These are phyloP conservation scores for Peronospora destructor DNA, from an alignment of 352 stramenopile species.

Conservation along the genomic window DNA sequence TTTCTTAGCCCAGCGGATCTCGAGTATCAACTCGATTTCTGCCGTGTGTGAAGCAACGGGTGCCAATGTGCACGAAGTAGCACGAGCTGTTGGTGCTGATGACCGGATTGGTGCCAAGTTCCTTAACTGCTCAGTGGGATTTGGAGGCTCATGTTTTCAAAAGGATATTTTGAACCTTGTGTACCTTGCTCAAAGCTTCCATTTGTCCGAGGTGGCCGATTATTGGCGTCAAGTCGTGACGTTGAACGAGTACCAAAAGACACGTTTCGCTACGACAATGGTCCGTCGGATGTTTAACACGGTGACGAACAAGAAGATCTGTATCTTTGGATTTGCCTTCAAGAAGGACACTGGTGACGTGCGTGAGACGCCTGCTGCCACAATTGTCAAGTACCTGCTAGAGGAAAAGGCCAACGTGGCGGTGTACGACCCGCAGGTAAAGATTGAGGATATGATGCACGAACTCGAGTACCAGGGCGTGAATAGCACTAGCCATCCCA, in stretches of 20 bases:
- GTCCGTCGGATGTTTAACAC: conserved; percentile 99
- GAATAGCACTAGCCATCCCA: conserved; percentile 84
- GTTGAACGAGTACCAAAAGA: conserved; percentile 99
- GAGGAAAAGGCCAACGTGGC: conserved; percentile 93
- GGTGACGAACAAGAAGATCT: conserved; percentile 99
- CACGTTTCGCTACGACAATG: conserved; percentile 97
- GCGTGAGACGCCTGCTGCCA: conserved; percentile 95
- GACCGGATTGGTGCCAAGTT: conserved; percentile 97
- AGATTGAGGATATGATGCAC: conserved; percentile 91
- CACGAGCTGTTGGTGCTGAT: conserved; percentile 94
- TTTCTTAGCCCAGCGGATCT: conserved; percentile 98
- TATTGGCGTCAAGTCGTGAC: conserved; percentile 99
- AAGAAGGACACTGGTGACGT: conserved; percentile 99
- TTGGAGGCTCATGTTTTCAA: conserved; percentile 82
- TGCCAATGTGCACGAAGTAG: conserved; percentile 97
- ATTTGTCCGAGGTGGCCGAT: conserved; percentile 95
- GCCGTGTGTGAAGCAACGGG: conserved; percentile 97
- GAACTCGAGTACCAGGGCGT: conserved; percentile 86
- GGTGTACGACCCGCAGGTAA: conserved; percentile 98
- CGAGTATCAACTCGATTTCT: conserved; percentile 99
- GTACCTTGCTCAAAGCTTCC: conserved; percentile 97
- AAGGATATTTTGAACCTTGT: conserved; percentile 99
- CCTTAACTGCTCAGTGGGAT: conserved; percentile 97
- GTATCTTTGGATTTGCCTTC: conserved; percentile 98
- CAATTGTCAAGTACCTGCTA: conserved; percentile 95